Percentiles rank a stretch among this genome's conserved stretches.
Conservation (phyloP, 805 yeast species). For the Ogataea populi-albae region DNA sequence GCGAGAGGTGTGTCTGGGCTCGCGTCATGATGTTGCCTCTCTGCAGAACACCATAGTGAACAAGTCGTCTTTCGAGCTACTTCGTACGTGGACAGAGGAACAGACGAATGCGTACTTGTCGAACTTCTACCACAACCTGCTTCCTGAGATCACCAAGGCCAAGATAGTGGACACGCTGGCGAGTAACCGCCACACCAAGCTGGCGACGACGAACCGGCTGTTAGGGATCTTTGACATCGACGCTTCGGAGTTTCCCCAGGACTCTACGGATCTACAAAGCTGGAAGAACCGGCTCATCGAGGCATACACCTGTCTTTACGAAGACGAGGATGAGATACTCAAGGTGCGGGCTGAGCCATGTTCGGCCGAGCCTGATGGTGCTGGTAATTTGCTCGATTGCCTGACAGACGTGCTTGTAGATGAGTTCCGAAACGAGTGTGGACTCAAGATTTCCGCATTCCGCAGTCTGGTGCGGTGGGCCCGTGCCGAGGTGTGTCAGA, state of each 20-base stretch:
- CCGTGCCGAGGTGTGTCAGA: constrained; percentile 1
- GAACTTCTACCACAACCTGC: constrained; percentile 41
- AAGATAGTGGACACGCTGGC: constrained; percentile 6
- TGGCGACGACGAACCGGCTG: constrained; percentile 13
- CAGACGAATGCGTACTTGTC: constrained; percentile 46
- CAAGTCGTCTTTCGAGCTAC: constrained; percentile 32
- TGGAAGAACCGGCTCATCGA: constrained; percentile 12
- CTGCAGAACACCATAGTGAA: constrained; percentile 18
- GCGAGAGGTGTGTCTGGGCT: constrained; percentile 7
- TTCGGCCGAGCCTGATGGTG: neutral
- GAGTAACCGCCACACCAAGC: constrained; percentile 13
- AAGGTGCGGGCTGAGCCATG: too few species aligned
- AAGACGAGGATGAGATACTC: constrained; percentile 15
- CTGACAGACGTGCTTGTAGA: constrained; percentile 11
- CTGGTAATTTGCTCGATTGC: constrained; percentile 1
- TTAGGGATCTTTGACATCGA: constrained; percentile 15
- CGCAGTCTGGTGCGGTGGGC: constrained; percentile 9
- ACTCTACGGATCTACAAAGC: neutral
- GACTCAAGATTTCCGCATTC: constrained; percentile 5
- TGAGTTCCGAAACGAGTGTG: constrained; percentile 8
- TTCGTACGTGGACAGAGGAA: constrained; percentile 47
- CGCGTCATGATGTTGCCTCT: constrained; percentile 7
- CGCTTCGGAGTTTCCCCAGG: neutral
- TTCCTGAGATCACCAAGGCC: constrained; percentile 12
- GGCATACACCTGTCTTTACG: constrained; percentile 16